Evolutionary conservation across 2,329 filamentous ascomycete species (phyloP).

Genomic region (Clarireedia hainanense): DNA sequence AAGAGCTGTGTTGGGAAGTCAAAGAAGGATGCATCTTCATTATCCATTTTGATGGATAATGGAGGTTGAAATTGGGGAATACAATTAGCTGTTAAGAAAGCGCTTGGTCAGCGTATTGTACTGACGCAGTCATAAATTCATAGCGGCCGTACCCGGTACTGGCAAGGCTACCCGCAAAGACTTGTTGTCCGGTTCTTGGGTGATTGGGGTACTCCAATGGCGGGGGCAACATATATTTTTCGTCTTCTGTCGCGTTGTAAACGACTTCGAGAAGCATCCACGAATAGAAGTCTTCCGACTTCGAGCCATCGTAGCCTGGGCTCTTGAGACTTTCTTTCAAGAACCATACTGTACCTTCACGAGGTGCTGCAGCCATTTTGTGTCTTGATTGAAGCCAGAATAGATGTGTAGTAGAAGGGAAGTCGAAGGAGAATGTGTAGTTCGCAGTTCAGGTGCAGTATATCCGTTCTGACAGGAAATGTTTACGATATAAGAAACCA

Average conservation of each 20-base stretch:
- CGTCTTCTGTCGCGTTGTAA: background rate
- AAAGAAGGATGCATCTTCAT: too few relatives aligned
- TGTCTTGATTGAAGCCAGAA: background rate
- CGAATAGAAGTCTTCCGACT: background rate
- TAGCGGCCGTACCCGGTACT: background rate
- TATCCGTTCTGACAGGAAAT: background rate
- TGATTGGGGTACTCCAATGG: background rate
- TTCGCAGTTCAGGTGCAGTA: background rate
- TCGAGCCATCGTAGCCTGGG: background rate
- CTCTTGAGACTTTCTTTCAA: conserved; percentile 1
- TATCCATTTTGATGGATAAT: too few relatives aligned
- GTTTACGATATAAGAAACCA: background rate
- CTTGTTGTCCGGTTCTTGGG: background rate
- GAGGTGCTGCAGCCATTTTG: background rate
- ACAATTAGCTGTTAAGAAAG: too few relatives aligned
- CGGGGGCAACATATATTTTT: background rate
- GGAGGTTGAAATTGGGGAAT: too few relatives aligned
- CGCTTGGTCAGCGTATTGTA: too few relatives aligned
- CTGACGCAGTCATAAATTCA: background rate
- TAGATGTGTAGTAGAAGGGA: background rate
- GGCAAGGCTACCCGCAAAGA: background rate
- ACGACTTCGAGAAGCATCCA: conserved; percentile 2
- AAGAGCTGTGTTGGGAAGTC: too few relatives aligned
- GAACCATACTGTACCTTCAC: background rate
- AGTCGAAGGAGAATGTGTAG: background rate